These are phyloP conservation scores for Pleurotus tuoliensis DNA, from an alignment of 768 basidiomycete species.

Conservation along the genomic window DNA sequence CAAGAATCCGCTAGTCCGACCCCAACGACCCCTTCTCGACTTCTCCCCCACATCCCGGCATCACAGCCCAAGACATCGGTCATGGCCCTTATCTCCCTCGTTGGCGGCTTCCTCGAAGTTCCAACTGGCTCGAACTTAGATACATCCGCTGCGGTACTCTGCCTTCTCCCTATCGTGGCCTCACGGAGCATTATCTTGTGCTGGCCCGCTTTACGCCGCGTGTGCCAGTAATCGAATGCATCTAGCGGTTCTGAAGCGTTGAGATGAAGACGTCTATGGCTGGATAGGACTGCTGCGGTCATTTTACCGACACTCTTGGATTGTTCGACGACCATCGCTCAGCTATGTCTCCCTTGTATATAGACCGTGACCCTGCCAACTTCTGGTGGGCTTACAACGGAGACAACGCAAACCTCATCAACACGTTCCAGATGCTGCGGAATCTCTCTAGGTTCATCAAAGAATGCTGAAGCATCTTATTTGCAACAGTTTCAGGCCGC, in stretches of 20 bases:
- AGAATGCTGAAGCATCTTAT: neutral
- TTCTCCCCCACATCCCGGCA: neutral
- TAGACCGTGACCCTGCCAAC: neutral
- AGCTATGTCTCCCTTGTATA: neutral
- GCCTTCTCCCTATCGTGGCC: neutral
- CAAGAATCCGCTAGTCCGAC: neutral
- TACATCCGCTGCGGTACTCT: neutral
- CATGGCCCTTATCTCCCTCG: neutral
- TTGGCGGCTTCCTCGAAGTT: neutral
- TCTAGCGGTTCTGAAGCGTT: neutral
- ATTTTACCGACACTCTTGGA: neutral
- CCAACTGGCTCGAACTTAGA: neutral
- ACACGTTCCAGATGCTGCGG: neutral
- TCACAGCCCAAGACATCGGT: neutral
- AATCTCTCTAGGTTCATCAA: constrained; percentile 4
- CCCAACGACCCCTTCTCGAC: neutral
- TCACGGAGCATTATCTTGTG: neutral
- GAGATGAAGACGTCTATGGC: neutral
- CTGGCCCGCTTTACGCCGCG: neutral
- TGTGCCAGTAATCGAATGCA: neutral
- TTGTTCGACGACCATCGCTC: neutral
- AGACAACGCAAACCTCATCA: neutral
- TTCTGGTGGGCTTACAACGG: constrained; percentile 2
- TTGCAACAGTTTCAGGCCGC: neutral
- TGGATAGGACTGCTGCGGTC: constrained; percentile 3